Evolutionary conservation across 2,329 filamentous ascomycete species (phyloP), one percentile per base, ranked within the genome.

Genomic region (Calycina herbarum): DNA sequence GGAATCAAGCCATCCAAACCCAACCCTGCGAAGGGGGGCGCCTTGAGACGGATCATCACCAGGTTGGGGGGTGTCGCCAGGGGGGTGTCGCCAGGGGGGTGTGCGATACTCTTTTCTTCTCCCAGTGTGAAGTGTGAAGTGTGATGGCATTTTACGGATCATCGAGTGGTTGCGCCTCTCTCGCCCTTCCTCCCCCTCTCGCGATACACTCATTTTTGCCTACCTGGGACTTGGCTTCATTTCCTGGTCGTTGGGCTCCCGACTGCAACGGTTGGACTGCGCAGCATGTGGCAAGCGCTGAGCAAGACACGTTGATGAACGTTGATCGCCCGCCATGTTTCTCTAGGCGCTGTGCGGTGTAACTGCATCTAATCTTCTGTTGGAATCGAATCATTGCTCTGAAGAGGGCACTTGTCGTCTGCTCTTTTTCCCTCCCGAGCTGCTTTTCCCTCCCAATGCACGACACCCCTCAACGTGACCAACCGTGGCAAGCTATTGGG

Each of bases 161-260:
- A 24, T 42, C 24, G 13, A 27, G n/a, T 29, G 29, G 6, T 61
- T 31, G 38, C 17, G 59, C 42, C 27, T 29, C 42, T 17, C 27
- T 33, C 20, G 24, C 59, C 59, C 38, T 17, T 38, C 45, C 48
- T 45, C 42, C 40, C 5, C 48, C 17, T 29, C 57, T 64, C 64
- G 59, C 62, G 64, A 68, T 68, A 57, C 62, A 61, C 61, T 57
- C 64, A 66, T 58, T 45, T 57, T 65, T 68, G 48, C 67, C 62
- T 42, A 20, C 20, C 59, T 65, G 62, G 62, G 67, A 24, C n/a
- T 24, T 51, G n/a, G 10, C 10, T 42, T 54, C 72, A n/a, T 63
- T 48, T 42, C 20, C 29, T 24, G 35, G 8, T 24, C 35, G 13
- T 15, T 38, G 35, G 54, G 27, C 24, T 33, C 31, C 8, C 4